These are phyloP conservation scores for Tetrapisispora phaffii DNA, from an alignment of 805 yeast genomes.

Conservation along the genomic window DNA sequence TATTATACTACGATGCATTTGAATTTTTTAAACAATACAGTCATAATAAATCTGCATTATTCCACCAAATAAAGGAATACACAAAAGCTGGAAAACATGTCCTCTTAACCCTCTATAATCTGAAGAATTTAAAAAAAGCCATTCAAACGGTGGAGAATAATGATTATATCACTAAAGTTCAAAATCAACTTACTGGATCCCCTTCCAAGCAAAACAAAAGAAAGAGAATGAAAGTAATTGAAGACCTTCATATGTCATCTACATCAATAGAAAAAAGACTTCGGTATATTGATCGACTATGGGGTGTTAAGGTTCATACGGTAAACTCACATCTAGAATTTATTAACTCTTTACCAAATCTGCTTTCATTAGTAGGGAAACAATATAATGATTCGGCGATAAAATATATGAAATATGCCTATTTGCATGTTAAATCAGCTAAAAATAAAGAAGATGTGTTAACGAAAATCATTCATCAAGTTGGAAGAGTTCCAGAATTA, in stretches of 20 bases:
- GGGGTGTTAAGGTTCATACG: conserved; percentile 40
- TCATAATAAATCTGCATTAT: conserved; percentile 18
- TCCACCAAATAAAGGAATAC: conserved; percentile 18
- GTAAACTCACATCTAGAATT: conserved; percentile 34
- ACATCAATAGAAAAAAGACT: conserved; percentile 34
- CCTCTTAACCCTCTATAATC: conserved; percentile 40
- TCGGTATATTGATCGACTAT: conserved; percentile 37
- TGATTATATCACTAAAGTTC: conserved; percentile 33
- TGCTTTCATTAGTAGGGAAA: conserved; percentile 45
- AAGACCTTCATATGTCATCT: conserved; percentile 10
- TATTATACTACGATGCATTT: conserved; percentile 39
- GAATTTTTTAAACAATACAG: conserved; percentile 33
- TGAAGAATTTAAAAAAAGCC: conserved; percentile 37
- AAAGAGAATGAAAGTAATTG: conserved; percentile 11
- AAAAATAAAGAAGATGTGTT: conserved; percentile 38
- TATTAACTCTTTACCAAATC: conserved; percentile 46
- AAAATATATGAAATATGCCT: conserved; percentile 45
- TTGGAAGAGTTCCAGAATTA: conserved; percentile 46
- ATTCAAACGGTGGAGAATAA: conserved; percentile 39
- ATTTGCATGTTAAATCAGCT: conserved; percentile 51
- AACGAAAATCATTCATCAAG: conserved; percentile 42
- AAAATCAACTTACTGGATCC: conserved; percentile 16
- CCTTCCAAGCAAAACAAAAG: conserved; percentile 3
- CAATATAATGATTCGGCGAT: conserved; percentile 46
- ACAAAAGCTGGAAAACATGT: conserved; percentile 24